A percentile compares a stretch with the other conserved stretches of the same genome.
These are phyloP conservation scores for Luzula sylvatica DNA, from an alignment of 176 grass and related monocot species.

Conservation along the genomic window DNA sequence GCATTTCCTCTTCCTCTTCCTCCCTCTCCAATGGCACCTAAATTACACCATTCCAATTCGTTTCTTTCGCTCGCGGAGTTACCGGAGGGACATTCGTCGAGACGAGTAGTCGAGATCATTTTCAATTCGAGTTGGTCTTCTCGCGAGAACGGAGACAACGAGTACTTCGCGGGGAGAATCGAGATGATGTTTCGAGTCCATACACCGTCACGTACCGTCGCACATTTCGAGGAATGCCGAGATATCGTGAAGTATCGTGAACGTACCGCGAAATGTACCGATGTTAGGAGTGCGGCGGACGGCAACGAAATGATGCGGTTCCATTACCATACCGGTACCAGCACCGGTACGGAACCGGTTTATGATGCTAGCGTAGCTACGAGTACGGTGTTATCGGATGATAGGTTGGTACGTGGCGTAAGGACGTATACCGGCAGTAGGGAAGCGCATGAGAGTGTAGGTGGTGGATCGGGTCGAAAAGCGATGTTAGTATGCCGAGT, in stretches of 20 bases:
- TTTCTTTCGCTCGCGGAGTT: slow-evolving; percentile 68
- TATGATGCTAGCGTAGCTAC: slow-evolving; percentile 16
- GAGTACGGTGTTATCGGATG: slow-evolving; percentile 4
- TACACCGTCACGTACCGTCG: slow-evolving; percentile 54
- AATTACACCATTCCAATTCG: slow-evolving; percentile 15
- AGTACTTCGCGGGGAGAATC: slow-evolving; percentile 56
- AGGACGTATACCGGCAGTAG: slow-evolving; percentile 80
- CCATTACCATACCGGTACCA: slow-evolving; percentile 24
- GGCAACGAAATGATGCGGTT: slow-evolving; percentile 97
- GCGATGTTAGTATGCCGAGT: slow-evolving; percentile 93
- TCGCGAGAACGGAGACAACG: background rate
- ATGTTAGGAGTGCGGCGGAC: slow-evolving; percentile 42
- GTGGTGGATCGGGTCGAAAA: slow-evolving; percentile 25
- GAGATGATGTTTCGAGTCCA: slow-evolving; percentile 96
- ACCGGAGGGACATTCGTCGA: slow-evolving; percentile 63
- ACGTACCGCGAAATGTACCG: slow-evolving; percentile 23
- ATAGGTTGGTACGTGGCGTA: slow-evolving; percentile 18
- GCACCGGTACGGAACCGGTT: slow-evolving; percentile 3
- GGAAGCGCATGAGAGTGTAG: slow-evolving; percentile 56
- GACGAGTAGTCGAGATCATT: slow-evolving; percentile 89
- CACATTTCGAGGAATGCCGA: slow-evolving; percentile 87
- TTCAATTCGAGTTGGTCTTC: slow-evolving; percentile 66
- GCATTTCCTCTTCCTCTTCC: slow-evolving; percentile 4
- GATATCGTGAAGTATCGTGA: slow-evolving; percentile 37
- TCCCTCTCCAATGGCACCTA: slow-evolving; percentile 24